phyloP scores from a whole-genome alignment of 1,139 yeast genomes.

The Yamadazyma sp. region DNA sequence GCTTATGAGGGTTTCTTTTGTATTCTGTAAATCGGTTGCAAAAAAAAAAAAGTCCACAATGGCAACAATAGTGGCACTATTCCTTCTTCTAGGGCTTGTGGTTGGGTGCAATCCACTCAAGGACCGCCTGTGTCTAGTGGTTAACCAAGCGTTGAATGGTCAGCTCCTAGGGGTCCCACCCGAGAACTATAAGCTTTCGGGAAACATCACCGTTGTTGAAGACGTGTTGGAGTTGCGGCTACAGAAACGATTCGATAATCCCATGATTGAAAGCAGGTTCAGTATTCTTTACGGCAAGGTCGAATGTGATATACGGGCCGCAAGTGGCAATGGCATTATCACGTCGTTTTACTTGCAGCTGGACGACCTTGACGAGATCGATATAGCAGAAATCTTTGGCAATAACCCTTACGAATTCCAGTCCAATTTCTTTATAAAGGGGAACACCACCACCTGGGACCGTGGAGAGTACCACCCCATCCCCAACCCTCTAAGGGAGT shows the following conservation, averaged over 20 bases:
- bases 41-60: conserved; percentile 3
- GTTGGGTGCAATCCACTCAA: conserved; percentile 25
- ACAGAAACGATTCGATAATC: conserved; percentile 37
- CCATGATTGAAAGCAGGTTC: conserved; percentile 35
- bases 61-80: not conserved
- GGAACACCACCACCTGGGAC: conserved; percentile 42
- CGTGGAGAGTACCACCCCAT: conserved; percentile 36
- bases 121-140: conserved; percentile 23
- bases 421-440: conserved; percentile 47
- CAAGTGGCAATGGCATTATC: conserved; percentile 43
- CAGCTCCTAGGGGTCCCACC: conserved; percentile 9
- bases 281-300: conserved; percentile 44
- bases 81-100: not conserved
- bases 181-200: conserved; percentile 6
- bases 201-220: conserved; percentile 12
- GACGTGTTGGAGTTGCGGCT: conserved; percentile 13
- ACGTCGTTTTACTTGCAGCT: conserved; percentile 47
- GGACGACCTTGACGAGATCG: conserved; percentile 50
- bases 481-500: conserved; percentile 23
- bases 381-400: conserved; percentile 46
- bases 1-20: not conserved
- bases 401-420: conserved; percentile 35
- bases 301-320: conserved; percentile 39
- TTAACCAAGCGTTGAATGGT: conserved; percentile 22
- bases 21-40: conserved; percentile 7